These are phyloP conservation scores for Stylonectria norvegica DNA, from an alignment of 2,329 filamentous ascomycete species.

Conservation along the genomic window DNA sequence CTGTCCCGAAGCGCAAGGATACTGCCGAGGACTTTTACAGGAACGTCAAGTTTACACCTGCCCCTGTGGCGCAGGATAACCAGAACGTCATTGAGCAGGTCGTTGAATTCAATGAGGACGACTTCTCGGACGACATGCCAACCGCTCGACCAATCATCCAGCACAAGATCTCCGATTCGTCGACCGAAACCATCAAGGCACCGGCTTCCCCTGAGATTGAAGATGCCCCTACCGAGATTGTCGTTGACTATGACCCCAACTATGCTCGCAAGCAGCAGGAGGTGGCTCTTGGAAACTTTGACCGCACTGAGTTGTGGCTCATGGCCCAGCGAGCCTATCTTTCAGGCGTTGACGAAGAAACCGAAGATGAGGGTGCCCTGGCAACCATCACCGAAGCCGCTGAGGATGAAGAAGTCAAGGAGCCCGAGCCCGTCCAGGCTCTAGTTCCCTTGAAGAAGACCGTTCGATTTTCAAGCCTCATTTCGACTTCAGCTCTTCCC, in stretches of 20 bases:
- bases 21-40: conserved; percentile 39
- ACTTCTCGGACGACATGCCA: conserved; percentile 59
- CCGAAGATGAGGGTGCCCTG: conserved; percentile 34
- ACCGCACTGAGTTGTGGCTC: conserved; percentile 85
- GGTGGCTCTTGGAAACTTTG: conserved; percentile 68
- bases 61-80: conserved; percentile 33
- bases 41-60: conserved; percentile 36
- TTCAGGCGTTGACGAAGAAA: conserved; percentile 56
- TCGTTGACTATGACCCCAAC: conserved; percentile 68
- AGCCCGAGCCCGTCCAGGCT: conserved; percentile 25
- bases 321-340: conserved; percentile 77
- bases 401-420: conserved; percentile 28
- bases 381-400: conserved; percentile 36
- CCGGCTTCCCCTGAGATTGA: conserved; percentile 47
- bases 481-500: conserved; percentile 44
- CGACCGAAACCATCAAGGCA: conserved; percentile 31
- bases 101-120: conserved; percentile 53
- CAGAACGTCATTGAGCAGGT: conserved; percentile 58
- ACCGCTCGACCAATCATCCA: conserved; percentile 55
- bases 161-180: conserved; percentile 30
- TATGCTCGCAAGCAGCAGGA: conserved; percentile 73
- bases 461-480: conserved; percentile 66
- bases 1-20: conserved; percentile 36
- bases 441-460: conserved; percentile 59
- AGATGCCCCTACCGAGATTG: conserved; percentile 61